Conservation (phyloP, 2,329 filamentous ascomycete genomes). For the Zymoseptoria pseudotritici region DNA sequence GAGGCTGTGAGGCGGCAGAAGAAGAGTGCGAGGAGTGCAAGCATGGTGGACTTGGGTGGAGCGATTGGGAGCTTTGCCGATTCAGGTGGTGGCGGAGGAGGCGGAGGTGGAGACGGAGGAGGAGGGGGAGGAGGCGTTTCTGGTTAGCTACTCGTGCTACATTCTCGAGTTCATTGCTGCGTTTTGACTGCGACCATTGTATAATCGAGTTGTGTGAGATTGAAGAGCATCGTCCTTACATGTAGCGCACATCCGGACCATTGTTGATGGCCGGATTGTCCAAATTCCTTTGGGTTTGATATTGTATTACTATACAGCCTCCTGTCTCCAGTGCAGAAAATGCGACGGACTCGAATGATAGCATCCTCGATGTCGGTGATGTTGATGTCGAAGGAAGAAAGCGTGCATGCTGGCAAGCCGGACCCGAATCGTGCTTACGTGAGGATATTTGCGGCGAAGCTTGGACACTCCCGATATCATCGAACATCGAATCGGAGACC, state of each 20-base stretch:
- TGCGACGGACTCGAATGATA: not conserved
- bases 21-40: constrained; percentile 3
- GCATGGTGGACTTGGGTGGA: constrained; percentile 11
- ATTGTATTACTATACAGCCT: not conserved
- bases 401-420: too few relatives aligned
- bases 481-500: not conserved
- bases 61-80: constrained; percentile 13
- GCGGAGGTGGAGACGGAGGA: constrained; percentile 3
- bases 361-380: not conserved
- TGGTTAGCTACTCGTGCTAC: not conserved
- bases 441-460: not conserved
- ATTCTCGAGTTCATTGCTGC: not conserved
- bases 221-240: not conserved
- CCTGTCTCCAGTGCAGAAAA: not conserved
- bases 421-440: not conserved
- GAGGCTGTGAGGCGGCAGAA: constrained; percentile 16
- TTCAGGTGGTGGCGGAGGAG: constrained; percentile 3
- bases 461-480: not conserved
- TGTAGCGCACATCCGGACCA: too few relatives aligned
- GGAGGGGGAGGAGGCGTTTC: not conserved
- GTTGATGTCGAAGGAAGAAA: not conserved
- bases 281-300: not conserved
- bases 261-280: too few relatives aligned
- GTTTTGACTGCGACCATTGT: not conserved
- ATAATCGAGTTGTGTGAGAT: not conserved